Evolutionary conservation across 352 stramenopile species (phyloP).

Genomic region (Phytopythium delawarense): DNA sequence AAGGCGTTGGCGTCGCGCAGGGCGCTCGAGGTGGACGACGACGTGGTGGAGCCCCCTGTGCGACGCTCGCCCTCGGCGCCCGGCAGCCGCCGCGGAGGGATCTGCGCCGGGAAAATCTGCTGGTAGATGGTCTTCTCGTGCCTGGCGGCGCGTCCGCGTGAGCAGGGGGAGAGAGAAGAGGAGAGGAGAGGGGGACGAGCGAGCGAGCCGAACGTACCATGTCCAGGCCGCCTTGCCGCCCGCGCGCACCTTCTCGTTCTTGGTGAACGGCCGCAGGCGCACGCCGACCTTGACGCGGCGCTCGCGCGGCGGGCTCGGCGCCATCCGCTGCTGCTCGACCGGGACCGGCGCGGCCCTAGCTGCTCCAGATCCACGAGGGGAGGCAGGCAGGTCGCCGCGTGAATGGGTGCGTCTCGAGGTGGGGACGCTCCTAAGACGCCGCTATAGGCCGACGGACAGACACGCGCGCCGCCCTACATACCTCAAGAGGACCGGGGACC

Average conservation of each 20-base stretch:
- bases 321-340: background rate
- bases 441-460: too few relatives aligned
- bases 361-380: background rate
- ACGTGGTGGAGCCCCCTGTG: conserved; percentile 23
- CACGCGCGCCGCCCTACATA: too few relatives aligned
- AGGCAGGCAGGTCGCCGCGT: too few relatives aligned
- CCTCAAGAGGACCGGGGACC: too few relatives aligned
- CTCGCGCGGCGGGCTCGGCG: conserved; percentile 5
- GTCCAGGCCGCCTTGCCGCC: conserved; percentile 80
- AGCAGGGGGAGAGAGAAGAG: background rate
- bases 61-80: conserved; percentile 14
- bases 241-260: conserved; percentile 62
- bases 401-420: too few relatives aligned
- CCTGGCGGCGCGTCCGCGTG: conserved; percentile 22
- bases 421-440: too few relatives aligned
- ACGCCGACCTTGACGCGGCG: conserved; percentile 65
- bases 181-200: background rate
- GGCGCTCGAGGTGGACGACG: conserved; percentile 26
- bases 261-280: conserved; percentile 68
- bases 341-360: background rate
- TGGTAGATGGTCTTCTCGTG: conserved; percentile 88
- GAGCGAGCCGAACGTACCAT: conserved; percentile 30
- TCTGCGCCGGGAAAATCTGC: conserved; percentile 74
- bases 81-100: conserved; percentile 25
- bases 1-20: conserved; percentile 28